A percentile compares a stretch with the other conserved stretches of the same genome.
These are phyloP conservation scores for Aquilaria sinensis DNA, from an alignment of 345 rosid species.

Conservation along the genomic window DNA sequence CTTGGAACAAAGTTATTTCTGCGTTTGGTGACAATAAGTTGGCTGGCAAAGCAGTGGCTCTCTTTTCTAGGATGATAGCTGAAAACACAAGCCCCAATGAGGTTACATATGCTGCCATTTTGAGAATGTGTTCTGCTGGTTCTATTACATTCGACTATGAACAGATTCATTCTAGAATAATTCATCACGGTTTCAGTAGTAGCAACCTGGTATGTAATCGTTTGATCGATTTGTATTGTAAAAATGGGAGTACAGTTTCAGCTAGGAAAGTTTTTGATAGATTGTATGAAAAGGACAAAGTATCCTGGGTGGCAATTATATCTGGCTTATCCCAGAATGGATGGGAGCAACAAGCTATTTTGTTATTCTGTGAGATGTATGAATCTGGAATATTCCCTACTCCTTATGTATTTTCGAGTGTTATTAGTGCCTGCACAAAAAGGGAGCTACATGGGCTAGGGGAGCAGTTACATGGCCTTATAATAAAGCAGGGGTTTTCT, in stretches of 20 bases:
- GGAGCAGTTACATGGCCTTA: constrained; percentile 67
- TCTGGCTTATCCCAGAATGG: constrained; percentile 70
- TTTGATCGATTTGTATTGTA: constrained; percentile 61
- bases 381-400: constrained; percentile 41
- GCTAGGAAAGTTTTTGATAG: constrained; percentile 58
- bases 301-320: constrained; percentile 85
- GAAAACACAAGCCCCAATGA: constrained; percentile 40
- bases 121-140: constrained; percentile 44
- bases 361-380: constrained; percentile 58
- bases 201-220: constrained; percentile 49
- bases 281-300: constrained; percentile 46
- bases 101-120: constrained; percentile 31
- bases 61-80: constrained; percentile 35
- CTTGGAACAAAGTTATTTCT: constrained; percentile 52
- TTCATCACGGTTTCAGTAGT: constrained; percentile 45
- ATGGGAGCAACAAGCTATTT: constrained; percentile 47
- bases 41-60: constrained; percentile 24
- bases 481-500: constrained; percentile 62
- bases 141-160: constrained; percentile 23
- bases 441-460: constrained; percentile 45
- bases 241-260: constrained; percentile 43
- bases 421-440: constrained; percentile 76
- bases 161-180: constrained; percentile 64
- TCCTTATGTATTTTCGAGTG: constrained; percentile 76
- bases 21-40: constrained; percentile 32